Evolutionary conservation across 768 basidiomycete genomes (phyloP), one percentile per base, ranked within the genome.

Genomic region (Pleurotus cornucopiae): DNA sequence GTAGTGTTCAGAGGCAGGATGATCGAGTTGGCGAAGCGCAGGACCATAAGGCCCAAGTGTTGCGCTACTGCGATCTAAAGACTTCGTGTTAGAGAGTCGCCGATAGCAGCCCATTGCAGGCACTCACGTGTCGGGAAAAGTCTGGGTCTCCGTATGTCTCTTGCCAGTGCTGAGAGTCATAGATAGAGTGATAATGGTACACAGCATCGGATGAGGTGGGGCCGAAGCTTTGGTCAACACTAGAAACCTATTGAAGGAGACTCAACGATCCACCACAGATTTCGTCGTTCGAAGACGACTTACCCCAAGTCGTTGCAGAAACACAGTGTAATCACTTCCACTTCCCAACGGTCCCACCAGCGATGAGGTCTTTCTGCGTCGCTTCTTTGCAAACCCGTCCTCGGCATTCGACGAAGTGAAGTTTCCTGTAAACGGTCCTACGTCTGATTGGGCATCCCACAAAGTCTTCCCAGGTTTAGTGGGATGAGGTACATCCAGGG

Each of bases 261-360:
- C 11, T 9, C 7, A 11, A 34, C 11, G 30, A 11, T 7, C 11
- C 30, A 11, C 30, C 2, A 34, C 30, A 2, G 4, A 34, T 7
- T 34, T 7, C 11, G 30, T 11, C 30, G 11, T 34, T 34, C 11
- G 30, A 34, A 9, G 9, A n/a, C 54, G 6, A 64, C 71, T 41
- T 63, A 76, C 76, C n/a, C 80, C 80, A 18, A 82, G 64, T 48
- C 85, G 76, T 68, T 98, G 92, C 63, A 98, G 71, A 74, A 98
- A 97, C 7, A 92, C 88, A 0, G 95, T 97, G 62, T 80, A 98
- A 69, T 98, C 96, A 57, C 90, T 92, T 21, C 92, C 92, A 51
- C 86, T 89, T 40, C 92, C 92, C n/a, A 94, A 72, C 13, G 89
- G 79, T 0, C 41, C 39, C 37, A 94, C 69, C 16, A 23, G 71